Base-by-base conservation (phyloP, 805 yeast species). In the Monosporozyma siamensis region DNA sequence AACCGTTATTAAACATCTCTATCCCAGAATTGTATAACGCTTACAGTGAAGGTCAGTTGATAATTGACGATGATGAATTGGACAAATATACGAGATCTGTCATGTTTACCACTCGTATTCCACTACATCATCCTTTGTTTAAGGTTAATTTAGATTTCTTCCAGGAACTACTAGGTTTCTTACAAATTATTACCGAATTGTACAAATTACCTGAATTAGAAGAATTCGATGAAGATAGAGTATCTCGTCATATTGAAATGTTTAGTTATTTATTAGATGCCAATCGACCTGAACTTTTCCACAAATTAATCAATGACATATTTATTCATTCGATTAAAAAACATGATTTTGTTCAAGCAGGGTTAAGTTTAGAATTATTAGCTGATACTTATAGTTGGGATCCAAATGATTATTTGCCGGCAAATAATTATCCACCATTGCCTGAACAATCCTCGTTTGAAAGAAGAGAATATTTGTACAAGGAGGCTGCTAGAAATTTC, bases 171-270 rank as follows among this genome's bases (percentile, higher is more conserved):
- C 61, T 76, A 21, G 80, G 77, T 20, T 83, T 84, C 61, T 63
- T 85, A 44, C 76, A 71, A 42, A 75, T 78, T 12, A 69, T 83
- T 54, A 71, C 76, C 47, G 86, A 83, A 53, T 73, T 82, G 52
- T 75, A 75, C 51, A 72, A 75, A 44, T 86, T 87, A 44, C 95
- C 95, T 11, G 72, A 71, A 38, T 88, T 88, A 15, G 79, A 79
- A 34, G 95, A 86, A 54, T 88, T 82, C 61, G 90, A 83, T 53
- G 90, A 84, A 58, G 95, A 87, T 61, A 70, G 95, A 54, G 80
- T 88, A 4, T 82, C 83, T 73, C 83, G 82, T 57, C 77, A 77
- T 46, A 69, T 87, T 56, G 82, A 80, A 53, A 79, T 86, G 53
- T 75, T 84, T 48, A 80, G 87, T 34, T 85, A 77, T 63, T 69